Evolutionary conservation across 495 filamentous ascomycete species (phyloP), one percentile per base, ranked within the genome.

Genomic region (Penicillium robsamsonii): DNA sequence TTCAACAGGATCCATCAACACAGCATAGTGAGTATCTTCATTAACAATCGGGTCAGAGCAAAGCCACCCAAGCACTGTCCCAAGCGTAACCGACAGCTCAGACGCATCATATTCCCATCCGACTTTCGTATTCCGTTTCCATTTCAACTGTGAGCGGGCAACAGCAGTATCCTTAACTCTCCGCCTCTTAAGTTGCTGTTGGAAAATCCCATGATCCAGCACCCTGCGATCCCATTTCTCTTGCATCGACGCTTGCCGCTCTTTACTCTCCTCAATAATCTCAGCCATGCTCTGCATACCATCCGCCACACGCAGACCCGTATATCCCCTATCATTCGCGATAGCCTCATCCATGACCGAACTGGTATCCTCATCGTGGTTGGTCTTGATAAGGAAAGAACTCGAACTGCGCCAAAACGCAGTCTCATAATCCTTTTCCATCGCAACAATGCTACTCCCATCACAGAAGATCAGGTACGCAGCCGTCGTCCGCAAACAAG

Each of bases 391-490:
- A 25, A 86, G 79, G 62, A 86, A 87, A n/a, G 75, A 65, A 9
- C 52, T 47, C 2, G 73, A 73, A 0, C 64, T 67, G 13, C 70
- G 68, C 5, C 77, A 57, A 4, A 65, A 63, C 7, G 78, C 81
- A 0, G 69, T 72, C 5, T 55, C 37, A 54, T 78, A 67, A 59
- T 87, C 85, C 62, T 87, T 87, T 55, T 87, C 85, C 45, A 88
- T 67, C 0, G 79, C 33, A n/a, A 37, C 33, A 37, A 68, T 20
- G 73, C 59, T 10, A 75, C 75, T 12, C 1, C 82, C 83, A 45
- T 81, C 76, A 55, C 77, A 76, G 54, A 86, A 74, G 50, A 80
- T 79, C 0, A 87, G 61, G 64, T 87, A 89, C 29, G 80, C 81
- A 2, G 82, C 80, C 46, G 84, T 81, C 4, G 79, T 77, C 0